Conservation (phyloP, 306 rosid species). For the Ziziphus jujuba region DNA sequence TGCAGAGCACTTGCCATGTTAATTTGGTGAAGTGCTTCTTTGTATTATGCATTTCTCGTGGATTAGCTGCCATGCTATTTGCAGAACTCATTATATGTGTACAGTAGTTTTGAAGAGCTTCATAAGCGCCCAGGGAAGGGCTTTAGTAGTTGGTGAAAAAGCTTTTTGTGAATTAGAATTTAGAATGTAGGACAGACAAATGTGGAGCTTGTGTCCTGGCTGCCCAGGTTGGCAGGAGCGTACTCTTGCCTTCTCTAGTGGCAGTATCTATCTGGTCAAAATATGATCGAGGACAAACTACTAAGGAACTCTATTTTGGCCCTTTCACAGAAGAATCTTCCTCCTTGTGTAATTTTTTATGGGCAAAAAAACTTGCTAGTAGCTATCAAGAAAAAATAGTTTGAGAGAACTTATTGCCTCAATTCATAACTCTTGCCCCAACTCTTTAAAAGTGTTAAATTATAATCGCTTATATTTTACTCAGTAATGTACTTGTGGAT, state of each 20-base stretch:
- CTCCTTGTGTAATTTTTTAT: constrained; percentile 24
- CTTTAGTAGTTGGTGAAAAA: constrained; percentile 8
- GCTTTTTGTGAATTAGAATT: constrained; percentile 53
- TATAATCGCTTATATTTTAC: constrained; percentile 1
- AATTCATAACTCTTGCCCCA: constrained; percentile 10
- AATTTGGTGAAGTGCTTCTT: constrained; percentile 10
- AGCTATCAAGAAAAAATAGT: constrained; percentile 14
- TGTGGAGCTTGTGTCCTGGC: constrained; percentile 73
- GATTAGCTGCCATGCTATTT: constrained; percentile 45
- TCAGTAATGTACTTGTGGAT: constrained; percentile 1
- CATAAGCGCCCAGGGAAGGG: constrained; percentile 48
- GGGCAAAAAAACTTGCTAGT: constrained; percentile 8
- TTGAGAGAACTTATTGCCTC: constrained; percentile 1
- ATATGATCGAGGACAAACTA: constrained; percentile 46
- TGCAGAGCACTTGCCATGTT: constrained; percentile 24
- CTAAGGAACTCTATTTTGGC: constrained; percentile 45
- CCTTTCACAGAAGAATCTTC: constrained; percentile 39
- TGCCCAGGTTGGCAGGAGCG: constrained; percentile 97
- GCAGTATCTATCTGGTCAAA: constrained; percentile 70
- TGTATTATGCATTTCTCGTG: constrained; percentile 29
- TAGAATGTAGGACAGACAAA: constrained; percentile 55
- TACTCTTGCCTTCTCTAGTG: constrained; percentile 94
- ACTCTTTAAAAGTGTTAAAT: constrained; percentile 1
- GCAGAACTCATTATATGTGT: constrained; percentile 50
- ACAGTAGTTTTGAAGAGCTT: constrained; percentile 65